Conservation (phyloP, 192 early-diverging fungal genomes). For the Coemansia guatemalensis region DNA sequence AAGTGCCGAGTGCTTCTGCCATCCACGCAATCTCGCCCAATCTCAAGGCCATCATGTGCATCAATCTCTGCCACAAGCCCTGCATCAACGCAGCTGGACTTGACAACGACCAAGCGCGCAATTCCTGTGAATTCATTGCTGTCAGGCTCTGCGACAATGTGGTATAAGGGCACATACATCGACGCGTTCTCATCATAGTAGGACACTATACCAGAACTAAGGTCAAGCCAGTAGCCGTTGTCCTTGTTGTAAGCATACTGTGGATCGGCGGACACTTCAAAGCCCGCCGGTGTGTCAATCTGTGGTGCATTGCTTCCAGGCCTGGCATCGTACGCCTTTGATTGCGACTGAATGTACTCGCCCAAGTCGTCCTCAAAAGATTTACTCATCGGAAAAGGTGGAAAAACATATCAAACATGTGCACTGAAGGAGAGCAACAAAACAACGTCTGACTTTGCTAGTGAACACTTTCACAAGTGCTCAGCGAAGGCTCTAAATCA, state of each 20-base stretch:
- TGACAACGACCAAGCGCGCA: conserved; percentile 60
- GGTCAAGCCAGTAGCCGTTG: conserved; percentile 58
- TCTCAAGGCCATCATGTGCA: conserved; percentile 51
- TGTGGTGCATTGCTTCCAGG: neutral
- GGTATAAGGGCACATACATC: conserved; percentile 55
- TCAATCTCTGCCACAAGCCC: conserved; percentile 58
- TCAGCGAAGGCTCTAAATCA: no score
- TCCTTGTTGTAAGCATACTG: conserved; percentile 53
- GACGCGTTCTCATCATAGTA: conserved; percentile 54
- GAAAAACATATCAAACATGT: neutral
- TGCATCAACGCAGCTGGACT: conserved; percentile 47
- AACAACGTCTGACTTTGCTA: no score
- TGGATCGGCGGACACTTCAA: conserved; percentile 40
- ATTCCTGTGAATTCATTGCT: conserved; percentile 14
- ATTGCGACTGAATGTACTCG: conserved; percentile 7
- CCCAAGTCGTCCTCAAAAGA: conserved; percentile 34
- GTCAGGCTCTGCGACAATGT: neutral
- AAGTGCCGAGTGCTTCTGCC: conserved; percentile 48
- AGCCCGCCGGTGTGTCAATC: neutral
- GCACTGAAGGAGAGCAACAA: no score
- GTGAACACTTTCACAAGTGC: no score
- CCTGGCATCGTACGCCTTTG: neutral
- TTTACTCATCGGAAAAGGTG: conserved; percentile 5
- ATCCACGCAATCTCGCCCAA: conserved; percentile 61
- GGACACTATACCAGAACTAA: conserved; percentile 50